phyloP scores from a whole-genome alignment of 192 early-diverging fungal genomes.

The Rhizoclosmatium globosum region DNA sequence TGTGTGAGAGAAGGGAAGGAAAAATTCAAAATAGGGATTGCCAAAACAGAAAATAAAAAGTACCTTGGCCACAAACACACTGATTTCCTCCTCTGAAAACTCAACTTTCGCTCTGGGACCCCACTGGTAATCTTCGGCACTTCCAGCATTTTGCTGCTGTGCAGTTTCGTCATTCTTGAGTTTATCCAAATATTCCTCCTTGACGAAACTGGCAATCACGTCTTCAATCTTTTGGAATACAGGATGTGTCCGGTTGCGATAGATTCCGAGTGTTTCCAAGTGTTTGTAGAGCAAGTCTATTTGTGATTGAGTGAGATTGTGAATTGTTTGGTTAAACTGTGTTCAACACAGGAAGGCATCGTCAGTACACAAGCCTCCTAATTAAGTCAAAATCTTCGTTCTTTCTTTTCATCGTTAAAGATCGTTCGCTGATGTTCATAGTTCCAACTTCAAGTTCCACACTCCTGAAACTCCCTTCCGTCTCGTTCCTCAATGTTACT shows the following conservation, averaged over 20 bases:
- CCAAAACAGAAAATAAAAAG: conserved; percentile 4
- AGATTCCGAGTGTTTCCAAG: conserved; percentile 19
- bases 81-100: conserved; percentile 22
- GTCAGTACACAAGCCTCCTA: no score
- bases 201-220: conserved; percentile 32
- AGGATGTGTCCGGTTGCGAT: not conserved
- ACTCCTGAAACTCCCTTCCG: no score
- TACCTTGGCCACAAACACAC: conserved; percentile 20
- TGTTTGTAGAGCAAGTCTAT: conserved; percentile 23
- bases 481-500: no score
- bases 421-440: no score
- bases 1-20: no score
- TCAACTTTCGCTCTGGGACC: conserved; percentile 38
- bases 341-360: no score
- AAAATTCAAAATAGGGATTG: not conserved
- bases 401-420: no score
- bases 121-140: conserved; percentile 19
- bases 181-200: conserved; percentile 36
- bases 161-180: not conserved
- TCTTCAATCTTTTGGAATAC: conserved; percentile 31
- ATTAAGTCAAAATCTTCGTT: no score
- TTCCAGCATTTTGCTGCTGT: not conserved
- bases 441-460: no score
- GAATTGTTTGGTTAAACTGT: not conserved
- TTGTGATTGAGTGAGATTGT: no score